These are phyloP conservation scores for Tetrahymena elliotti DNA, from an alignment of 73 alveolate species.

Conservation along the genomic window DNA sequence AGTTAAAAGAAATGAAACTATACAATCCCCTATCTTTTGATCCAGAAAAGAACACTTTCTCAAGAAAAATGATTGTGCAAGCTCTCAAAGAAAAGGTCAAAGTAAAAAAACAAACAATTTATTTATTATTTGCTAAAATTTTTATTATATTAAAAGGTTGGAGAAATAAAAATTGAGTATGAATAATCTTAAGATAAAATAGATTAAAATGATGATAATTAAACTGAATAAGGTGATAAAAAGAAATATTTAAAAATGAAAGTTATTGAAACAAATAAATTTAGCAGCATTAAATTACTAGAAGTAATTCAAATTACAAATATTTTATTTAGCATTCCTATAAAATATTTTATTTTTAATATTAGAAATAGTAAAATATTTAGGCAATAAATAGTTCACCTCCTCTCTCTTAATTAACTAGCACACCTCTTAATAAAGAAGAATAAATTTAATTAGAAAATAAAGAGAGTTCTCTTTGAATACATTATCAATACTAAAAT, in stretches of 20 bases:
- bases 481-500: no score
- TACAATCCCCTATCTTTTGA: background rate
- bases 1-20: background rate
- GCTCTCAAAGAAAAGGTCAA: background rate
- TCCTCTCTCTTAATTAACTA: background rate
- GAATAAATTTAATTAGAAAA: background rate
- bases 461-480: no score
- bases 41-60: background rate
- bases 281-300: background rate
- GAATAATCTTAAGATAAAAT: background rate
- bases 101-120: background rate
- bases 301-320: background rate
- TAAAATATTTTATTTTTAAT: no score
- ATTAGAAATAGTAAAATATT: background rate
- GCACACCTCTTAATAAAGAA: background rate
- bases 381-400: background rate
- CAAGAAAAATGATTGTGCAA: background rate
- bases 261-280: background rate
- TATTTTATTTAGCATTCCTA: no score
- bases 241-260: background rate
- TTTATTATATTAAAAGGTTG: background rate
- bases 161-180: background rate
- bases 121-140: background rate
- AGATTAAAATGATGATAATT: background rate
- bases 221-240: background rate